Evolutionary conservation across 257 asterid species (phyloP).

Genomic region (Penstemon davidsonii): DNA sequence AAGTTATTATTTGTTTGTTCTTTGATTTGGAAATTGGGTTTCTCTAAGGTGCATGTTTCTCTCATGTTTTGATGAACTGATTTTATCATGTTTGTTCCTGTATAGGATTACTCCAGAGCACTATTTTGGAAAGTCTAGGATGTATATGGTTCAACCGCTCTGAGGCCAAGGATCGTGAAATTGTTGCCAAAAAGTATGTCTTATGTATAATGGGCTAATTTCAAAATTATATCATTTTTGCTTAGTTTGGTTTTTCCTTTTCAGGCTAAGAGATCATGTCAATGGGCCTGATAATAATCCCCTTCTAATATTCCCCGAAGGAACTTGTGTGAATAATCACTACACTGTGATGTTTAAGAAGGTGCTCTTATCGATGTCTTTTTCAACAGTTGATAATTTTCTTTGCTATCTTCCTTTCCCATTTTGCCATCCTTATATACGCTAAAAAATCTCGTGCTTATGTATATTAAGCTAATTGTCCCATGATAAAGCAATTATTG

Average conservation of each 20-base stretch:
- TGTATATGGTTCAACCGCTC: constrained; percentile 99
- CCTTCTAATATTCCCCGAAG: constrained; percentile 97
- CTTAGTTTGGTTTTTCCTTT: constrained; percentile 22
- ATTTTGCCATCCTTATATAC: too few relatives aligned
- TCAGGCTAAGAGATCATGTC: constrained; percentile 91
- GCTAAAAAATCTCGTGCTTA: too few relatives aligned
- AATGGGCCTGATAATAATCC: constrained; percentile 92
- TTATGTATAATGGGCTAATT: constrained; percentile 16
- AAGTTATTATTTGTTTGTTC: too few relatives aligned
- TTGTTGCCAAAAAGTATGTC: constrained; percentile 84
- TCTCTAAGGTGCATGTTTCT: neutral
- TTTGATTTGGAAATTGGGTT: constrained; percentile 16
- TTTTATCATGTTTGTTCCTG: constrained; percentile 24
- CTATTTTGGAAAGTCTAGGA: constrained; percentile 94
- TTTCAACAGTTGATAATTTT: too few relatives aligned
- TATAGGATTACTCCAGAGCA: constrained; percentile 87
- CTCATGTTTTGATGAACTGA: constrained; percentile 5
- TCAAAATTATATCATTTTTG: constrained; percentile 21
- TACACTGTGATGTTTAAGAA: constrained; percentile 98
- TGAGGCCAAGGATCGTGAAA: constrained; percentile 95
- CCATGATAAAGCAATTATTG: too few relatives aligned
- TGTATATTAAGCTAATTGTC: too few relatives aligned
- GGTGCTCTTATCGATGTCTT: constrained; percentile 42
- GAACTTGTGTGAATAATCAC: constrained; percentile 96
- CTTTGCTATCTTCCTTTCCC: too few relatives aligned